phyloP scores from a whole-genome alignment of 1,139 yeast genomes.

The Protomyces pachydermus region DNA sequence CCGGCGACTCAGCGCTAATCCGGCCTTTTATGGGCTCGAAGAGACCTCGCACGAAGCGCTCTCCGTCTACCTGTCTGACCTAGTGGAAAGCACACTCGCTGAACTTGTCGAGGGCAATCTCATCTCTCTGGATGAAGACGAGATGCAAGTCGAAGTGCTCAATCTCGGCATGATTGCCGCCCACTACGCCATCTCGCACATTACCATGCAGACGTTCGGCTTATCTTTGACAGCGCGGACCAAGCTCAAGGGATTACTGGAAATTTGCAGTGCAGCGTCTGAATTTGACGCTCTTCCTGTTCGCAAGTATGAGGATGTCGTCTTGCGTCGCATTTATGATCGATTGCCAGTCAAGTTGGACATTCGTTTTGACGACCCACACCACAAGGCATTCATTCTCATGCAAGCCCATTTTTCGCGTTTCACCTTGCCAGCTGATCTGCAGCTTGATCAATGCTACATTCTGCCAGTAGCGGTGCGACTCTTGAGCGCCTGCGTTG shows the following conservation, averaged over 20 bases:
- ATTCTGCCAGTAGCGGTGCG: constrained; percentile 51
- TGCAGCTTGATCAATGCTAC: constrained; percentile 52
- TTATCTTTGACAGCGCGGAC: constrained; percentile 53
- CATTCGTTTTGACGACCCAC: constrained; percentile 44
- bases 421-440: constrained; percentile 54
- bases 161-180: constrained; percentile 73
- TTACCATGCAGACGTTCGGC: constrained; percentile 59
- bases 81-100: constrained; percentile 66
- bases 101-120: constrained; percentile 60
- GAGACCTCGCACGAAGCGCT: constrained; percentile 63
- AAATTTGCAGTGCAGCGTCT: constrained; percentile 58
- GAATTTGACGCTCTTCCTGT: constrained; percentile 66
- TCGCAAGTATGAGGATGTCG: constrained; percentile 53
- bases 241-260: constrained; percentile 59
- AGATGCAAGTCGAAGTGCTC: constrained; percentile 50
- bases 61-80: constrained; percentile 74
- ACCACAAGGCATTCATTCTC: constrained; percentile 65
- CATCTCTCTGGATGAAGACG: constrained; percentile 54
- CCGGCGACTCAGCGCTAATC: constrained; percentile 72
- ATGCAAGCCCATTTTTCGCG: constrained; percentile 80
- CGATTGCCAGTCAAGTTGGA: constrained; percentile 58
- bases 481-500: constrained; percentile 64
- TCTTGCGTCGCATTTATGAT: constrained; percentile 51
- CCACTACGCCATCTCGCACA: constrained; percentile 59
- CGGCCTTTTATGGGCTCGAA: constrained; percentile 76